Base-by-base conservation (phyloP, 495 filamentous ascomycete species). In the Penicillium herquei region DNA sequence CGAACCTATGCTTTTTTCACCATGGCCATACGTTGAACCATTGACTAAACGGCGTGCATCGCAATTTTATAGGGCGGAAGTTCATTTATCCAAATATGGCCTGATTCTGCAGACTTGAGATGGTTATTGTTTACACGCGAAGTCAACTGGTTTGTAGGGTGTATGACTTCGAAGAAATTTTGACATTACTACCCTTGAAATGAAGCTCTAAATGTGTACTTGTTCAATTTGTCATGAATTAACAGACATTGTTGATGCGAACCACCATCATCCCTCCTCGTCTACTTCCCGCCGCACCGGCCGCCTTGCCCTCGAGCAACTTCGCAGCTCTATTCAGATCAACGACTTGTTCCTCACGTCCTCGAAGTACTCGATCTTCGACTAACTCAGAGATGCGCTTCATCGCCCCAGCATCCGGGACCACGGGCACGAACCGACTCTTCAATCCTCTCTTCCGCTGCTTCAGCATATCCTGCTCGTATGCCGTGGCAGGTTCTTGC, bases 371-470 rank as follows among this genome's bases (percentile, higher is more conserved):
- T 32, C 63, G 52, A 14, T 61, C 54, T 56, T 78, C 71, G 1
- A 78, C 69, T 47, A 78, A 46, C 45, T 64, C 55, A n/a, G 51
- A 63, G 55, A 76, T 72, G 9, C 60, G 54, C 9, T 11, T 57
- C 40, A 78, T 39, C 2, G 69, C 70, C 33, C 39, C 39, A 7
- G 58, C 60, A 55, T 78, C 69, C 11, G 75, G 73, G 44, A 65
- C 67, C n/a, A 73, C 71, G 37, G 64, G 62, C n/a, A 77, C 63
- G 56, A 78, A 74, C 17, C 58, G 63, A 46, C 70, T 74, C 6
- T 50, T 59, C 11, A 77, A 33, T 10, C 62, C 65, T 3, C 67
- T 51, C 49, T 67, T 69, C 41, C 48, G 58, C 42, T 61, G 43
- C 11, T 53, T 52, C 7, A 61, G 37, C 7, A 48, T 32, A 47